phyloP scores from a whole-genome alignment of 2,329 filamentous ascomycete species.

The Xylariaceae sp. region DNA sequence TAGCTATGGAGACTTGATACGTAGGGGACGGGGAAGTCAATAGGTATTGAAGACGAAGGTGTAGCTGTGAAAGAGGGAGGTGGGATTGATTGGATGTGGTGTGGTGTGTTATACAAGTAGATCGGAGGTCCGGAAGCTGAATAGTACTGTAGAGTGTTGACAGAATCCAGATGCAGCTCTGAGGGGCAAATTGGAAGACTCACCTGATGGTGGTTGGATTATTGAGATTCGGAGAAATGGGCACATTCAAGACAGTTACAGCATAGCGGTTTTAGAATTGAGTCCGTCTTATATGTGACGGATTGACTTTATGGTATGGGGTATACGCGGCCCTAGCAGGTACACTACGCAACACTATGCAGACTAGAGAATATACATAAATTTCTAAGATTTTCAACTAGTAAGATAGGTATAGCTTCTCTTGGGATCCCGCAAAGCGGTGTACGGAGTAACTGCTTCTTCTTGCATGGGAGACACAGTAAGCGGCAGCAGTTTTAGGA shows the following conservation, averaged over 20 bases:
- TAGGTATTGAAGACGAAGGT: not conserved
- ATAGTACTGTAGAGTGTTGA: not conserved
- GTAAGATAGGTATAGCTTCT: slow-evolving; percentile 2
- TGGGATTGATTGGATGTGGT: slow-evolving; percentile 5
- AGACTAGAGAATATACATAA: slow-evolving; percentile 23
- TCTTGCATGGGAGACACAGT: no score
- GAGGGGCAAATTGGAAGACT: slow-evolving; percentile 22
- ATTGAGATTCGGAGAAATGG: slow-evolving; percentile 2
- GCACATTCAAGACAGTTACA: not conserved
- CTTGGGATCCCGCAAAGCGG: not conserved
- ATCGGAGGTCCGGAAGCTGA: slow-evolving; percentile 27
- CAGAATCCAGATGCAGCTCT: slow-evolving; percentile 12
- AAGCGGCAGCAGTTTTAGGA: no score
- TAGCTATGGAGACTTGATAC: not conserved
- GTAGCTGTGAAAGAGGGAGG: not conserved
- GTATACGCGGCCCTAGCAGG: no score
- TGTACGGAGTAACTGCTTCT: no score
- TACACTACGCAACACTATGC: no score
- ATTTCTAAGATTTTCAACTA: not conserved
- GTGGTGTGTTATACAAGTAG: slow-evolving; percentile 11
- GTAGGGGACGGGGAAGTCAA: not conserved
- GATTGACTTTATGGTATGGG: no score
- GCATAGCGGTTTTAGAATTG: slow-evolving; percentile 2
- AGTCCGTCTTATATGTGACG: slow-evolving; percentile 22
- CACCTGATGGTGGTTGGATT: slow-evolving; percentile 20